These are phyloP conservation scores for Orbilia brochopaga DNA, from an alignment of 2,329 filamentous ascomycete species.

Conservation along the genomic window DNA sequence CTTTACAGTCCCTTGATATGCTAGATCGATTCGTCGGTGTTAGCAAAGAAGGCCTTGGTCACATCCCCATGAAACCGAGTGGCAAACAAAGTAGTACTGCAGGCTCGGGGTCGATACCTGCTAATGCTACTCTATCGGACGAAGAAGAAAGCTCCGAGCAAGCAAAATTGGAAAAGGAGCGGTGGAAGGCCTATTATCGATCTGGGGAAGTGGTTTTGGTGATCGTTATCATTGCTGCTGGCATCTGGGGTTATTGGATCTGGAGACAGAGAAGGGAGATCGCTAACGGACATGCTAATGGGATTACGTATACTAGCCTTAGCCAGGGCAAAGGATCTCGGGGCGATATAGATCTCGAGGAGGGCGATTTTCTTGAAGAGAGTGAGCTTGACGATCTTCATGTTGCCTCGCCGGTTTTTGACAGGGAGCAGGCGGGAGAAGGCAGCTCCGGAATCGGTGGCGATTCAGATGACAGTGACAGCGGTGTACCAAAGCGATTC, in stretches of 20 bases:
- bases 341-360: slow-evolving; percentile 64
- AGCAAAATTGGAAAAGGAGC: slow-evolving; percentile 78
- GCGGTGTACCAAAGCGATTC: slow-evolving; percentile 24
- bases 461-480: slow-evolving; percentile 63
- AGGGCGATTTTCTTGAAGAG: slow-evolving; percentile 69
- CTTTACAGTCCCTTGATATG: slow-evolving; percentile 89
- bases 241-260: slow-evolving; percentile 75
- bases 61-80: slow-evolving; percentile 69
- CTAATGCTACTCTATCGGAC: slow-evolving; percentile 72
- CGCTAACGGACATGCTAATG: slow-evolving; percentile 57
- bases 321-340: slow-evolving; percentile 62
- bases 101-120: slow-evolving; percentile 79
- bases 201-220: slow-evolving; percentile 85
- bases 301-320: slow-evolving; percentile 54
- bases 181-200: slow-evolving; percentile 86
- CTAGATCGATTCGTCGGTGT: slow-evolving; percentile 94
- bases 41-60: slow-evolving; percentile 87
- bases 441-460: slow-evolving; percentile 66
- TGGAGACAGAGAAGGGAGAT: slow-evolving; percentile 68
- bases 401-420: slow-evolving; percentile 61
- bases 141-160: slow-evolving; percentile 65
- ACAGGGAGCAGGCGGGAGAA: slow-evolving; percentile 57
- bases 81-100: slow-evolving; percentile 70
- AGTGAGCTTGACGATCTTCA: slow-evolving; percentile 69
- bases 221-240: slow-evolving; percentile 76